Evolutionary conservation across 2,329 filamentous ascomycete species (phyloP), one percentile per base, ranked within the genome.

Genomic region (Aspergillus ustus): DNA sequence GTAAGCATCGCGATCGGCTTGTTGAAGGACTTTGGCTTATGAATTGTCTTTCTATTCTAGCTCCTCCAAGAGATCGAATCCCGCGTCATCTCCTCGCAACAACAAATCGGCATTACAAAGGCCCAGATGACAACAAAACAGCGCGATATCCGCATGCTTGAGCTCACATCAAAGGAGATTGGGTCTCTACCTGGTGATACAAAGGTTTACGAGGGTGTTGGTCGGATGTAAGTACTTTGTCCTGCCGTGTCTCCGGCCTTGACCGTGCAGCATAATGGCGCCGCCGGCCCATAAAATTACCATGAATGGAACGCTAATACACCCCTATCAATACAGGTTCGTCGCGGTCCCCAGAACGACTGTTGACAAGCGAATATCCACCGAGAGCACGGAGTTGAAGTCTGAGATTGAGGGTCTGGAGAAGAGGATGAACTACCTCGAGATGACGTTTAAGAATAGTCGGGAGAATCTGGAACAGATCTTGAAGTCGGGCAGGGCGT

Each of bases 401-500:
- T 83, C 85, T 29, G 94, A 97, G 69, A 87, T 97, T 63, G 84
- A 90, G 45, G 90, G 89, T 66, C 80, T 98, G 66, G 89, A 91
- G 68, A 96, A 98, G 85, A 93, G 92, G 77, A 82, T 97, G 70
- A 87, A 94, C 70, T 98, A 97, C 74, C 84, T 98, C 49, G 94
- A 98, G 81, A 96, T 92, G 61, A 98, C 95, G 53, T 91, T 92
- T 75, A 93, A 96, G 82, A 99, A 98, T 73, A 97, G 93, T 78
- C 89, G 90, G 69, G 89, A 93, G 68, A 92, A 97, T 73, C 90
- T 98, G 69, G 90, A 97, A 75, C 90, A 93, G 77, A 94, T 98
- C 74, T 85, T 98, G 72, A 86, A 86, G 73, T 82, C 81, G 20
- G 79, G 80, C 17, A 72, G 68, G 63, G 70, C 74, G 29, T 75